Percentiles rank a stretch among this genome's conserved stretches.
These are phyloP conservation scores for Uronychia setigera DNA, from an alignment of 73 alveolate genomes.

Conservation along the genomic window DNA sequence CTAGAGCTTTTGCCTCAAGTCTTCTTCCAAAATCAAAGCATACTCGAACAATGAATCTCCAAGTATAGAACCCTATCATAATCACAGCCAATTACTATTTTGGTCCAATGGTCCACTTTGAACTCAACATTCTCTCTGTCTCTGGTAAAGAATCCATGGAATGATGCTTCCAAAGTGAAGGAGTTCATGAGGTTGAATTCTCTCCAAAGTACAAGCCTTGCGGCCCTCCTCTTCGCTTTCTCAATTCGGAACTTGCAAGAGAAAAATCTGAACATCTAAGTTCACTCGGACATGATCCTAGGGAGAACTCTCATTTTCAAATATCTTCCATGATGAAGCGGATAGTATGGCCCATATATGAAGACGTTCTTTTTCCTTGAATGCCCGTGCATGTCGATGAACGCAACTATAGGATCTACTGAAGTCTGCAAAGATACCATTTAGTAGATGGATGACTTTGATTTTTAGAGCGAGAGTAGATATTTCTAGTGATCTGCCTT, in stretches of 20 bases:
- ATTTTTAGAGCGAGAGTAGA: too few species aligned
- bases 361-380: conserved; percentile 72
- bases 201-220: conserved; percentile 47
- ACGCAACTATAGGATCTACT: conserved; percentile 59
- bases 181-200: conserved; percentile 25
- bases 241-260: conserved; percentile 32
- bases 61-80: not conserved
- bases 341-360: conserved; percentile 51
- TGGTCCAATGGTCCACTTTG: not conserved
- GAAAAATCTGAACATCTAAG: conserved; percentile 26
- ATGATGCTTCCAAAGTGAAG: conserved; percentile 35
- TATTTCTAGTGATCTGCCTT: not conserved
- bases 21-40: not conserved
- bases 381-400: conserved; percentile 79
- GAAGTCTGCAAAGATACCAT: conserved; percentile 51
- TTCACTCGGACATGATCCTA: conserved; percentile 6
- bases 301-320: conserved; percentile 38
- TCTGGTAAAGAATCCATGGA: conserved; percentile 12
- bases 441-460: not conserved
- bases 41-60: not conserved
- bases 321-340: conserved; percentile 3
- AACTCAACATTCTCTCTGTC: not conserved
- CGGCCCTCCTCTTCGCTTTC: conserved; percentile 31
- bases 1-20: not conserved
- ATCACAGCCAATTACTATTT: not conserved